Evolutionary conservation across 306 rosid species (phyloP).

Genomic region (Medicago ruthenica): DNA sequence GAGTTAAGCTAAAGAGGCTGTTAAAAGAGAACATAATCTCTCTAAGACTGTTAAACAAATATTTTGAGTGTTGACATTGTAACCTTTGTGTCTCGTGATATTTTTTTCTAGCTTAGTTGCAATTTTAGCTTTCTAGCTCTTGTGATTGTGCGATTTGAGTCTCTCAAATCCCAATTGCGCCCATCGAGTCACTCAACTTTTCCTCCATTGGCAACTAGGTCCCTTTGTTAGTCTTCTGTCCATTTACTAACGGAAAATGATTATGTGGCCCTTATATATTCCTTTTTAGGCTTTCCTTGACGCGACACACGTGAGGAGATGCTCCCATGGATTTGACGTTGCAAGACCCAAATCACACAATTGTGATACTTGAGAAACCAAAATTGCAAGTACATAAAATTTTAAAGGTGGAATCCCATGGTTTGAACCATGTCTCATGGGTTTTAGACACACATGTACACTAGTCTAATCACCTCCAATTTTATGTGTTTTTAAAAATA

Average conservation of each 20-base stretch:
- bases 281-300: conserved; percentile 1
- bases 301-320: not conserved
- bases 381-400: no score
- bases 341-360: no score
- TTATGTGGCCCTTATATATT: not conserved
- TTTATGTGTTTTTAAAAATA: not conserved
- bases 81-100: not conserved
- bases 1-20: not conserved
- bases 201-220: not conserved
- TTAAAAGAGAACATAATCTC: not conserved
- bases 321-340: not conserved
- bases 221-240: not conserved
- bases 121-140: not conserved
- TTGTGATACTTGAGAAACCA: no score
- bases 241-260: not conserved
- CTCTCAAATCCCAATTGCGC: not conserved
- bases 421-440: no score
- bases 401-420: no score
- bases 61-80: not conserved
- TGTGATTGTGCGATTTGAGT: not conserved
- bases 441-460: not conserved
- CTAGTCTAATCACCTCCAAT: not conserved
- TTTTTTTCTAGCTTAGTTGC: not conserved
- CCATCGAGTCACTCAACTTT: not conserved
- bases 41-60: not conserved